These are phyloP conservation scores for Suhomyces panamericanus DNA, from an alignment of 1,139 yeast genomes.

Conservation along the genomic window DNA sequence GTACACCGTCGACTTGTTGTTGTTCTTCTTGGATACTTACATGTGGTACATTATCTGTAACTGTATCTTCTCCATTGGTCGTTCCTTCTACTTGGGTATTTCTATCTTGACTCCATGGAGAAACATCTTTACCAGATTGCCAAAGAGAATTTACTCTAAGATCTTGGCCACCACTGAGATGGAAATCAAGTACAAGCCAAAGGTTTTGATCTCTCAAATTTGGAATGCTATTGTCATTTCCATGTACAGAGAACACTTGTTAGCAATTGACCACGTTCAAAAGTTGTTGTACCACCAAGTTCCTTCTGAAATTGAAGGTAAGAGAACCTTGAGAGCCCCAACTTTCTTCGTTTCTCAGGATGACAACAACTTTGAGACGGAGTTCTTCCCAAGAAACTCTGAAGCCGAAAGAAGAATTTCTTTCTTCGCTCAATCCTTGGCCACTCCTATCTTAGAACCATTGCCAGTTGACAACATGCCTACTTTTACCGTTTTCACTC, in stretches of 20 bases:
- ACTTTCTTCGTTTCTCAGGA: slow-evolving; percentile 98
- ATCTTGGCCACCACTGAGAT: slow-evolving; percentile 96
- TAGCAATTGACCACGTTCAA: slow-evolving; percentile 98
- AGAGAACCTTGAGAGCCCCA: slow-evolving; percentile 97
- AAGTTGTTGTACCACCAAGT: slow-evolving; percentile 96
- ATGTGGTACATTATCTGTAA: slow-evolving; percentile 97
- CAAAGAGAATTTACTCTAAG: slow-evolving; percentile 97
- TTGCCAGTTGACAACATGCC: slow-evolving; percentile 99
- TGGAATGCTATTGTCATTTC: slow-evolving; percentile 99
- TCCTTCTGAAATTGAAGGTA: slow-evolving; percentile 95
- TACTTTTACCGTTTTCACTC: slow-evolving; percentile 94
- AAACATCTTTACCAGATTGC: slow-evolving; percentile 94
- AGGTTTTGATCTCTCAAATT: slow-evolving; percentile 95
- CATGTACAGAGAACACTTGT: slow-evolving; percentile 96
- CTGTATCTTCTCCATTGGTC: slow-evolving; percentile 93
- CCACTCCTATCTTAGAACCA: slow-evolving; percentile 98
- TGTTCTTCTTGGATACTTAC: slow-evolving; percentile 97
- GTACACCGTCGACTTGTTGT: slow-evolving; percentile 85
- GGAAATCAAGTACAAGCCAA: slow-evolving; percentile 98
- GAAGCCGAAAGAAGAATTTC: slow-evolving; percentile 99
- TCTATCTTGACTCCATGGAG: slow-evolving; percentile 99
- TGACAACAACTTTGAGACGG: slow-evolving; percentile 91
- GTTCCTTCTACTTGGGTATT: slow-evolving; percentile 97
- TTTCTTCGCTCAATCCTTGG: slow-evolving; percentile 96
- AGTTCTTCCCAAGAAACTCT: slow-evolving; percentile 92